A percentile compares a stretch with the other conserved stretches of the same genome.
phyloP scores from a whole-genome alignment of 1,284 basidiomycete species.

The Apiotrichum gracile region DNA sequence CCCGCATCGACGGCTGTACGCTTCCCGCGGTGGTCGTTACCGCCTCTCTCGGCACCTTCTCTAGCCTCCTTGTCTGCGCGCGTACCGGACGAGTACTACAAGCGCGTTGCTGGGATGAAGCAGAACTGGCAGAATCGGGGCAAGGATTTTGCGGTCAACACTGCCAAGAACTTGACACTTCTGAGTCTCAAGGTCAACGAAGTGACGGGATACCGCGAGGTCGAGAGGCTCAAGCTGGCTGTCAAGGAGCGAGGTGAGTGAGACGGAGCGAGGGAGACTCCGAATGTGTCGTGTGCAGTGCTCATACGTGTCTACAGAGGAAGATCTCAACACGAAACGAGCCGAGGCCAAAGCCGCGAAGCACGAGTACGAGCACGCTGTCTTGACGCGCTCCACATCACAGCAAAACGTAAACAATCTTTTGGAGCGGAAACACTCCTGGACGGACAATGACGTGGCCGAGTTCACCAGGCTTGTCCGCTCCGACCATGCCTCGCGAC shows the following conservation, averaged over 20 bases:
- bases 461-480: constrained; percentile 80
- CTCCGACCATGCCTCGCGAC: constrained; percentile 75
- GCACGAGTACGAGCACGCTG: constrained; percentile 64
- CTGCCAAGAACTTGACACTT: constrained; percentile 56
- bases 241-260: constrained; percentile 14
- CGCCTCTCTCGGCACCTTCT: background rate
- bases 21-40: background rate
- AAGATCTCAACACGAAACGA: constrained; percentile 50
- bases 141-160: constrained; percentile 17
- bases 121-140: background rate
- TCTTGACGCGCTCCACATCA: constrained; percentile 65
- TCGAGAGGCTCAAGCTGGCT: constrained; percentile 65
- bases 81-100: constrained; percentile 2
- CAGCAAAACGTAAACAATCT: constrained; percentile 87
- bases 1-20: background rate
- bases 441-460: constrained; percentile 68
- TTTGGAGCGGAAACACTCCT: constrained; percentile 78
- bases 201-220: constrained; percentile 83
- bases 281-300: background rate
- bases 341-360: constrained; percentile 64
- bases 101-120: background rate
- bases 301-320: constrained; percentile 24
- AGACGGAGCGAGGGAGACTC: background rate
- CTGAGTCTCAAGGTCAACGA: constrained; percentile 73
- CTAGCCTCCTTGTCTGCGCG: background rate